Percentiles rank a stretch among this genome's conserved stretches.
These are phyloP conservation scores for Trichophyton schoenleinii DNA, from an alignment of 2,329 filamentous ascomycete genomes.

Conservation along the genomic window DNA sequence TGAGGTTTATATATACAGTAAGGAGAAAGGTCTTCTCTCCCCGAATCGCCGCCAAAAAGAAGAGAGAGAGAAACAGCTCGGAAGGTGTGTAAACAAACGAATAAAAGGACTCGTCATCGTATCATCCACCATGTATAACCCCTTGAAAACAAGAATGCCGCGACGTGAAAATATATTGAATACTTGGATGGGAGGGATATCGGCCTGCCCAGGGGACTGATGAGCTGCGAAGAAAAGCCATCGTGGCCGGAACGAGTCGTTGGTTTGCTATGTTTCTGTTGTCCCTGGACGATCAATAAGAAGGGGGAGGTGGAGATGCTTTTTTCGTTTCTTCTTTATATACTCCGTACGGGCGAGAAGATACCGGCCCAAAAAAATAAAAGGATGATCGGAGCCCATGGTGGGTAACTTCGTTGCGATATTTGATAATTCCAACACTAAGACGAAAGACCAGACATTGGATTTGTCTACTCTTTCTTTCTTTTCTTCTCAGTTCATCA, in stretches of 20 bases:
- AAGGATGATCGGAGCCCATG: neutral
- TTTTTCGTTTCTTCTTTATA: neutral
- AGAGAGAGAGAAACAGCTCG: neutral
- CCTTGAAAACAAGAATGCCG: neutral
- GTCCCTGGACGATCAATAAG: neutral
- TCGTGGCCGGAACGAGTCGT: neutral
- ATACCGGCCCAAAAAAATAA: neutral
- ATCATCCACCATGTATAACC: neutral
- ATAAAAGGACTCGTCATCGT: neutral
- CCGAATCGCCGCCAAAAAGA: neutral
- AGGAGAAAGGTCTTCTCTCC: neutral
- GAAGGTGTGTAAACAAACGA: neutral
- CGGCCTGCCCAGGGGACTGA: neutral
- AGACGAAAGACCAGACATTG: neutral
- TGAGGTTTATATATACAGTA: conserved; percentile 1
- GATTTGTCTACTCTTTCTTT: neutral
- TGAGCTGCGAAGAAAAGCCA: neutral
- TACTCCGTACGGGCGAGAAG: neutral
- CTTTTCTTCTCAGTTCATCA: neutral
- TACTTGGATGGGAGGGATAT: neutral
- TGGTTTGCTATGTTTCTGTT: conserved; percentile 1
- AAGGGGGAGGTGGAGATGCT: conserved; percentile 1
- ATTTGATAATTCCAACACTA: conserved; percentile 1
- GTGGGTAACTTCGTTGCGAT: neutral
- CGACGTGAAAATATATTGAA: neutral